Percentiles rank a stretch among this genome's conserved stretches.
These are phyloP conservation scores for Rutidosis leptorrhynchoides DNA, from an alignment of 129 eudicot genomes.

Conservation along the genomic window DNA sequence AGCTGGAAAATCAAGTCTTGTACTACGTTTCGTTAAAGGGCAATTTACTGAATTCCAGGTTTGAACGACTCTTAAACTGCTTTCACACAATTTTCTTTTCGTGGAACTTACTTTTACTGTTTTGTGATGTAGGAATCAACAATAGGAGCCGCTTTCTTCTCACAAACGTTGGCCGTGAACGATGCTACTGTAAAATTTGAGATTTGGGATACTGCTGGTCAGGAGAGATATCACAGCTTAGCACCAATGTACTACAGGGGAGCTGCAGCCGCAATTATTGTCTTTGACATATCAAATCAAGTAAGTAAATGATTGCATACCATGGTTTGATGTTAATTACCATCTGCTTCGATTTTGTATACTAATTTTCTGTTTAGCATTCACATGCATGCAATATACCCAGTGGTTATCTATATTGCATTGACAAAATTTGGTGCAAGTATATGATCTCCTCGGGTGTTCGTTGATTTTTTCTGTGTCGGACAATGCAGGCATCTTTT, in stretches of 20 bases:
- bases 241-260: slow-evolving; percentile 99
- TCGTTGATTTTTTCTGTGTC: not conserved
- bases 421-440: too few relatives aligned
- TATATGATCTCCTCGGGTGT: too few relatives aligned
- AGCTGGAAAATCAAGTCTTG: slow-evolving; percentile 96
- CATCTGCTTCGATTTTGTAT: too few relatives aligned
- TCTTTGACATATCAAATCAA: slow-evolving; percentile 60
- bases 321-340: too few relatives aligned
- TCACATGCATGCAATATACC: too few relatives aligned
- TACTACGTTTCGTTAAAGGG: slow-evolving; percentile 90
- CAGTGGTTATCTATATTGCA: too few relatives aligned
- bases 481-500: slow-evolving; percentile 66
- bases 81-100: too few relatives aligned
- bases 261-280: slow-evolving; percentile 95
- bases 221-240: slow-evolving; percentile 94
- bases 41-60: slow-evolving; percentile 96
- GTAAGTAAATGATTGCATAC: too few relatives aligned
- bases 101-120: slow-evolving; percentile 21
- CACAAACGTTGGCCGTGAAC: slow-evolving; percentile 81
- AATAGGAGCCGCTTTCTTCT: slow-evolving; percentile 97
- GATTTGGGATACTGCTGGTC: slow-evolving; percentile 99
- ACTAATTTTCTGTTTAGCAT: too few relatives aligned
- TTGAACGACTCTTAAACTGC: too few relatives aligned
- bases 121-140: slow-evolving; percentile 72
- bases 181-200: slow-evolving; percentile 84